Base-by-base conservation (phyloP, 768 basidiomycete species). In the Leccinum fibrillosum region DNA sequence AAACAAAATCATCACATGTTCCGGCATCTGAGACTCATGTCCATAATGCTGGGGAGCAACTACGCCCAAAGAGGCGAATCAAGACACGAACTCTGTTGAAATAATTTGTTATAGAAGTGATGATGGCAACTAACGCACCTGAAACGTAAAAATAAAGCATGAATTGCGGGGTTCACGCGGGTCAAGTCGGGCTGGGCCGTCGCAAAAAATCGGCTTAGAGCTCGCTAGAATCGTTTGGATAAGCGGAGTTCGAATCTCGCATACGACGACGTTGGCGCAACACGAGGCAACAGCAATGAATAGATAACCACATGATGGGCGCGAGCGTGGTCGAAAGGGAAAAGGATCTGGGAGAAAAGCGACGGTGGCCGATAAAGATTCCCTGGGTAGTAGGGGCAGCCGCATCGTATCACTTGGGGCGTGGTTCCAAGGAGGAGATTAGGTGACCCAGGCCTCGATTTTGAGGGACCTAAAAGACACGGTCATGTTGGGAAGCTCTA, bases 191-290 rank as follows among this genome's bases (percentile, higher is more conserved):
- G 23, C 11, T 28, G 23, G 48, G 45, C 11, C 26, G 21, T 49
- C 45, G 26, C 37, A 10, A 5, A 5, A 10, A 25, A 13, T 26
- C 26, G 23, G 34, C 5, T n/a, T 39, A 32, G 19, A 32, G 12
- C 21, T 44, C 39, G 15, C 25, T 30, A 42, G 11, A 34, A 34
- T n/a, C 3, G 53, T 10, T 26, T 19, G 30, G 51, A 35, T 26
- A 49, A 35, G 54, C 67, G 68, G 65, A 61, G 57, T 63, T 30
- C 35, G 52, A 67, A 67, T 28, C 21, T 2, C 2, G 25, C 23
- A 26, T n/a, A 52, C 12, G 25, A 30, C 35, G n/a, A 42, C 19
- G 21, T 9, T 10, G 42, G 19, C 10, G 19, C 11, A 44, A 44
- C 42, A 44, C 42, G 42, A 19, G 19, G 39, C 39, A 2, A 9